Conservation (phyloP, 805 yeast species). For the Candida insectalens region DNA sequence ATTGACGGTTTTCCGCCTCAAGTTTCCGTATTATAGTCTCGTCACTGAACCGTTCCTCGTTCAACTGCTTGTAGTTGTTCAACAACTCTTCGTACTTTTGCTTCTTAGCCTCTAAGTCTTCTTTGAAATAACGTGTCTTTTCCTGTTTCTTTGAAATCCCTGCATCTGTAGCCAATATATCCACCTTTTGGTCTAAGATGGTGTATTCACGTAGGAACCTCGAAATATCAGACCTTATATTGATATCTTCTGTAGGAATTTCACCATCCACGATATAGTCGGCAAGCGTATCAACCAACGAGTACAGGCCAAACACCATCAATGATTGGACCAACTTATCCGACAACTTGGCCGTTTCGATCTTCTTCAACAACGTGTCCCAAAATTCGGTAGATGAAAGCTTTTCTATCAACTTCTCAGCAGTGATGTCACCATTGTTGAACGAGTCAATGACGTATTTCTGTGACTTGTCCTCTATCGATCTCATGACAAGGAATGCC, state of each 20-base stretch:
- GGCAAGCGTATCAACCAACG: conserved; percentile 13
- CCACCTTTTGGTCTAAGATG: conserved; percentile 2
- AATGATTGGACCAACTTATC: conserved; percentile 10
- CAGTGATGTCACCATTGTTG: conserved; percentile 6
- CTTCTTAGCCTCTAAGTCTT: conserved; percentile 10
- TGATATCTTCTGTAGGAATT: neutral
- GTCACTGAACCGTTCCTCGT: conserved; percentile 23
- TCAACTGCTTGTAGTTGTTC: conserved; percentile 23
- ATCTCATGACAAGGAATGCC: conserved; percentile 14
- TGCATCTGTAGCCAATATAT: conserved; percentile 1
- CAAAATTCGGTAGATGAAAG: conserved; percentile 12
- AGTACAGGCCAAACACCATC: conserved; percentile 17
- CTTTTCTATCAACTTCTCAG: conserved; percentile 6
- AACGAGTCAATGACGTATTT: conserved; percentile 7
- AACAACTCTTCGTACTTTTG: conserved; percentile 19
- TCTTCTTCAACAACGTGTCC: conserved; percentile 8
- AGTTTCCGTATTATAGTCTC: conserved; percentile 14
- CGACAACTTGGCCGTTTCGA: conserved; percentile 6
- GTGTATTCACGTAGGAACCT: conserved; percentile 6
- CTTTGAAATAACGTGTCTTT: conserved; percentile 7
- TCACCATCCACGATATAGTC: neutral
- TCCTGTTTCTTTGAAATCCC: conserved; percentile 5
- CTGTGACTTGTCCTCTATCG: conserved; percentile 13
- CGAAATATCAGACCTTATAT: conserved; percentile 3
- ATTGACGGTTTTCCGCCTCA: conserved; percentile 9